Evolutionary conservation across 2,329 filamentous ascomycete genomes (phyloP), one percentile per base, ranked within the genome.

Genomic region (Podosphaera fusca): DNA sequence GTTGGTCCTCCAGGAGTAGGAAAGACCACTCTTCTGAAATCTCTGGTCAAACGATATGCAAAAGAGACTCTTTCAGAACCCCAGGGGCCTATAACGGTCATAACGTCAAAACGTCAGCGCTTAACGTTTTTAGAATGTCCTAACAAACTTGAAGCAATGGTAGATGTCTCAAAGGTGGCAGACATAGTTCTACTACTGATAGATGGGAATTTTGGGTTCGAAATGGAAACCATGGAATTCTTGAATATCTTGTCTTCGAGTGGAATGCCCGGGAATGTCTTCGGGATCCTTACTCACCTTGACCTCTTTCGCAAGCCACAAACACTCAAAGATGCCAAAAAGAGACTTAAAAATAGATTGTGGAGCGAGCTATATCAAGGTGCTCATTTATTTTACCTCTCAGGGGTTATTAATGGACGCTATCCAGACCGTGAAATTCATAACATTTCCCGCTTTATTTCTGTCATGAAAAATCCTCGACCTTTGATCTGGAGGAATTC

Each of bases 161-260:
- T 98, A 61, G 92, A 98, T 70, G 78, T 95, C 58, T 87, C 92
- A 59, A 98, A 98, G 71, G 86, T 98, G 49, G 92, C 94, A 21
- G 92, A 98, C 69, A 95, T 98, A 65, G 87, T 96, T 4, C 76
- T 98, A 55, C 77, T 98, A 58, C 92, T 98, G 86, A 98, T 98
- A 64, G 92, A 98, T 67, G 94, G 92, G 57, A 96, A 96, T 71
- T 98, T 85, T 66, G 94, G 92, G 12, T 98, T 98, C 67, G 92
- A 98, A 72, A 98, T 98, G 92, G 92, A 98, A 75, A 98, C 92
- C 0, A 98, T 98, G 92, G 92, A 98, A 71, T 98, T 98, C 60
- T 73, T 98, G 66, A 96, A 95, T 64, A 82, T 95, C 21, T 74
- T 98, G 55, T 84, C 86, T n/a, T 81, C 87, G 2, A 94, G 86